Base-by-base conservation (phyloP, 306 rosid species). In the Castanopsis chinensis region DNA sequence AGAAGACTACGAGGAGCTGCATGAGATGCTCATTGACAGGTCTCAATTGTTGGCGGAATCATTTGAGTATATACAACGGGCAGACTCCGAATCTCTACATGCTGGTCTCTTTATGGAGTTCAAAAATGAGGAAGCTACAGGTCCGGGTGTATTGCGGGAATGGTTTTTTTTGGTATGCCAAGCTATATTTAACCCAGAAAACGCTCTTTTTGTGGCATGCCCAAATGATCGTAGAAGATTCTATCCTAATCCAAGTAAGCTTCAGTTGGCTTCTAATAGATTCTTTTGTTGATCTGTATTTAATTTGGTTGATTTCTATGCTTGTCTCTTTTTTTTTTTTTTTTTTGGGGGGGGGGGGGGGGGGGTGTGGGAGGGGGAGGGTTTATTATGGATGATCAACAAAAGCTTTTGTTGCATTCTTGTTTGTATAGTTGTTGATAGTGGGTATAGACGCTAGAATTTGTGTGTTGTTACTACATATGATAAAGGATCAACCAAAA, bases 91-190 rank as follows among this genome's bases (percentile, higher is more conserved):
- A 45, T 69, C 89, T 72, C 80, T 94, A 51, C 90, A 73, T 35
- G 86, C 75, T 63, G 96, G 91, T 76, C 79, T 94, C 25, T 92
- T 84, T 71, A 77, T 94, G 88, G 88, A 88, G 75, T 94, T 94
- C 86, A 92, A 88, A 82, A 86, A 89, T 58, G 98, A 94, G 92
- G 91, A 89, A 76, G 98, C 97, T 76, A 88, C 94, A 49, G 97
- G 98, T 76, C 96, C 91, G 1, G 98, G 98, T 83, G 98, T 94
- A 35, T 75, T 90, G 82, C 78, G 92, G 82, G 98, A 94, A 82
- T 94, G 98, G 98, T 89, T 92, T 72, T 32, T 90, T 78, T 83
- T 94, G 91, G 96, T 92, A 56, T 90, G 94, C 84, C 90, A 86
- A 76, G 96, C 84, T 78, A 63, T 94, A 75, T 94, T 92, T 83